These are phyloP conservation scores for Sanguinoderma infundibulare DNA, from an alignment of 1,284 basidiomycete species.

Conservation along the genomic window DNA sequence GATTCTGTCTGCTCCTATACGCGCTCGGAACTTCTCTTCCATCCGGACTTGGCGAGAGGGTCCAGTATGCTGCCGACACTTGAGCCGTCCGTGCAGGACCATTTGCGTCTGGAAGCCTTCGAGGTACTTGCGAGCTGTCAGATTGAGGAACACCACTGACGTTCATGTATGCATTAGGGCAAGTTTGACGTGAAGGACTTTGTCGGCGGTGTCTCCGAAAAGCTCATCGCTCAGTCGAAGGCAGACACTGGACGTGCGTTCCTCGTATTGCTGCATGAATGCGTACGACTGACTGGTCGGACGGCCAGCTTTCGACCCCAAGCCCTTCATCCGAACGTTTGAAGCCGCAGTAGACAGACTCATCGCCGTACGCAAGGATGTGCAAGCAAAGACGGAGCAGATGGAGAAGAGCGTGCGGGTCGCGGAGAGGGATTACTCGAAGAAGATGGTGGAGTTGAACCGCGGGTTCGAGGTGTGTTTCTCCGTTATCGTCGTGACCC, in stretches of 20 bases:
- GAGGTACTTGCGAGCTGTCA: conserved; percentile 27
- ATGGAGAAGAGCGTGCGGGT: conserved; percentile 92
- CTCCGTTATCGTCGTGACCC: neutral
- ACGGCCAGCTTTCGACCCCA: conserved; percentile 85
- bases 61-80: conserved; percentile 16
- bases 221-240: conserved; percentile 84
- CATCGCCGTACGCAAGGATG: conserved; percentile 84
- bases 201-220: conserved; percentile 84
- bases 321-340: conserved; percentile 92
- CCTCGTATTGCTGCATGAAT: neutral
- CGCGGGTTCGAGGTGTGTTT: conserved; percentile 83
- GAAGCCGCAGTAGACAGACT: conserved; percentile 90
- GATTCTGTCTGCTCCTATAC: too few relatives aligned
- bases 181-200: conserved; percentile 95
- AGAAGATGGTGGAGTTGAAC: conserved; percentile 91
- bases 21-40: neutral
- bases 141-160: too few relatives aligned
- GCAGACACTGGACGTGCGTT: conserved; percentile 81
- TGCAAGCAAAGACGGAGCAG: conserved; percentile 87
- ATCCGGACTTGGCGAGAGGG: neutral
- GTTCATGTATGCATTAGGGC: conserved; percentile 50
- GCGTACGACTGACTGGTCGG: neutral
- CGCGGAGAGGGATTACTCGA: conserved; percentile 92
- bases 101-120: conserved; percentile 35
- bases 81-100: conserved; percentile 34